A percentile compares a stretch with the other conserved stretches of the same genome.
Conservation (phyloP, 495 filamentous ascomycete genomes). For the Patellaria atrata region DNA sequence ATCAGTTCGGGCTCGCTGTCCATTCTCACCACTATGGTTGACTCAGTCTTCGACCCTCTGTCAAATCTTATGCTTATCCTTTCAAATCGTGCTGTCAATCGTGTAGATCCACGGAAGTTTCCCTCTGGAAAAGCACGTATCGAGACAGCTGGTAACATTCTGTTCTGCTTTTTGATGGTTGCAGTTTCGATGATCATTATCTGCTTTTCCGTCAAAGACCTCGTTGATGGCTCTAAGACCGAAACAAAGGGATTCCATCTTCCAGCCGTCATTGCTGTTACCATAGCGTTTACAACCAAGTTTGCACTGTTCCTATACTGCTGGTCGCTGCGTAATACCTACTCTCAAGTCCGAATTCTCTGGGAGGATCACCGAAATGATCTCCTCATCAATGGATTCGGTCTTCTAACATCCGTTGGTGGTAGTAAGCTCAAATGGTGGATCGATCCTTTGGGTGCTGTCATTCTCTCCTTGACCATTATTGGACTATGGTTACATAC, state of each 20-base stretch:
- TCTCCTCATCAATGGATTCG: slow-evolving; percentile 49
- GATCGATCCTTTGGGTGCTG: slow-evolving; percentile 88
- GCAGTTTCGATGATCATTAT: slow-evolving; percentile 83
- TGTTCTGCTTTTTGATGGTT: slow-evolving; percentile 95
- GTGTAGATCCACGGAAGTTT: slow-evolving; percentile 79
- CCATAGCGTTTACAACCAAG: slow-evolving; percentile 72
- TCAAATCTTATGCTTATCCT: slow-evolving; percentile 82
- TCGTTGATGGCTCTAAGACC: slow-evolving; percentile 30
- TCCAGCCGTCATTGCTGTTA: slow-evolving; percentile 78
- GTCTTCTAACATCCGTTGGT: slow-evolving; percentile 75
- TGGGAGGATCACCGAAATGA: slow-evolving; percentile 45
- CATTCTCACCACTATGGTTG: slow-evolving; percentile 95
- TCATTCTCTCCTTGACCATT: slow-evolving; percentile 66
- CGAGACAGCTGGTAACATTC: slow-evolving; percentile 91
- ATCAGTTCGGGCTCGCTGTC: slow-evolving; percentile 76
- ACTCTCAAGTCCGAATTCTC: slow-evolving; percentile 80
- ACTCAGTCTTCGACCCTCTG: slow-evolving; percentile 88
- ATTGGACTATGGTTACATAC: slow-evolving; percentile 66
- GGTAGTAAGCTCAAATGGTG: slow-evolving; percentile 84
- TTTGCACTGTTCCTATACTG: slow-evolving; percentile 78
- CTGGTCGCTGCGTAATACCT: slow-evolving; percentile 75
- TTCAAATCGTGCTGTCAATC: slow-evolving; percentile 73
- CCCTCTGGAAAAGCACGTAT: slow-evolving; percentile 89
- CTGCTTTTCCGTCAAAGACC: slow-evolving; percentile 63
- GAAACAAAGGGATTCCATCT: slow-evolving; percentile 50